Evolutionary conservation across 768 basidiomycete genomes (phyloP).

Genomic region (Leucocoprinus sp.): DNA sequence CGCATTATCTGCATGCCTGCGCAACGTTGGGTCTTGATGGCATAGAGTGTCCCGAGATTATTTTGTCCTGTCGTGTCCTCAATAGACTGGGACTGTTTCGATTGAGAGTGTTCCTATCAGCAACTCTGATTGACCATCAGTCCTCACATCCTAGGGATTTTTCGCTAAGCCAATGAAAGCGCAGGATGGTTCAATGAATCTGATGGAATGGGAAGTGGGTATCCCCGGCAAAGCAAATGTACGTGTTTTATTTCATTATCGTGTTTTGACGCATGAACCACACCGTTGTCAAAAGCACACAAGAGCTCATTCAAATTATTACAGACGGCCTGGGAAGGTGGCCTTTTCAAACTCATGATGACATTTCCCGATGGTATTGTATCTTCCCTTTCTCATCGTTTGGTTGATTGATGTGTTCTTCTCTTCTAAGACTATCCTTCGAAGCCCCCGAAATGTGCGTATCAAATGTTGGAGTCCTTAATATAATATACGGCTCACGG

Average conservation of each 20-base stretch:
- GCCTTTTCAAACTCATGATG: constrained; percentile 91
- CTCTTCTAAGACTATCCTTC: constrained; percentile 75
- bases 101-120: too few relatives aligned
- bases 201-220: constrained; percentile 98
- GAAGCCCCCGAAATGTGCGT: constrained; percentile 86
- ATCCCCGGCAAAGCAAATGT: constrained; percentile 91
- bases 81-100: too few relatives aligned
- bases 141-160: constrained; percentile 63
- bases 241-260: constrained; percentile 26
- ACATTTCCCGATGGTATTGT: constrained; percentile 89
- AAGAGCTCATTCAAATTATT: constrained; percentile 13
- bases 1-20: not conserved
- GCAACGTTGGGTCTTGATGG: not conserved
- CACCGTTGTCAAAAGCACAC: constrained; percentile 1
- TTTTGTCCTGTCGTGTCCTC: too few relatives aligned
- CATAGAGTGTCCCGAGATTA: not conserved
- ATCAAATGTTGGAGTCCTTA: not conserved
- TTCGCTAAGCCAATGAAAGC: constrained; percentile 91
- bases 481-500: not conserved
- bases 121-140: not conserved
- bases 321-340: constrained; percentile 95
- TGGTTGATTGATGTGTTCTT: not conserved
- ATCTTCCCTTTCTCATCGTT: not conserved
- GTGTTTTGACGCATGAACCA: constrained; percentile 13
- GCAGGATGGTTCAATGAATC: constrained; percentile 88